Evolutionary conservation across 2,329 filamentous ascomycete species (phyloP).

Genomic region (Curvularia spicifera): DNA sequence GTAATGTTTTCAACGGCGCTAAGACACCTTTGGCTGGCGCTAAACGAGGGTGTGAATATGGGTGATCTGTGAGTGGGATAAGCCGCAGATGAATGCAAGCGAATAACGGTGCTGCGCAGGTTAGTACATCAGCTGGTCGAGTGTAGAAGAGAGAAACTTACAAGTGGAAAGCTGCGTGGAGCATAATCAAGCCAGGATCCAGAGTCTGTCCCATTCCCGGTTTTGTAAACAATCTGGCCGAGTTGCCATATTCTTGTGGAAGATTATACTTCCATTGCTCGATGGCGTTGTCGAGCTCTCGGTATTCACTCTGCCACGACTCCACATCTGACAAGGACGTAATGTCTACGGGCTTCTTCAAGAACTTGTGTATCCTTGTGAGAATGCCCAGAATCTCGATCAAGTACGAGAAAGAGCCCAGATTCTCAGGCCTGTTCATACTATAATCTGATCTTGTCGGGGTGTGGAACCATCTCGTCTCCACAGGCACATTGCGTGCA

Average conservation of each 20-base stretch:
- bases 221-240: conserved; percentile 72
- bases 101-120: conserved; percentile 71
- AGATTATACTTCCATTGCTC: conserved; percentile 84
- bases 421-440: conserved; percentile 75
- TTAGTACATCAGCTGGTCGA: conserved; percentile 25
- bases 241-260: conserved; percentile 83
- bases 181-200: conserved; percentile 86
- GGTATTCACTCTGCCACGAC: conserved; percentile 86
- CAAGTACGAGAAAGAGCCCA: conserved; percentile 88
- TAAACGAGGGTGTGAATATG: conserved; percentile 88
- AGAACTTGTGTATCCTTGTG: conserved; percentile 84
- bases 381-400: conserved; percentile 88
- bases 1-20: conserved; percentile 75
- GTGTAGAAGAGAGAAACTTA: conserved; percentile 50
- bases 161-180: conserved; percentile 90
- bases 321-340: conserved; percentile 83
- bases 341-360: conserved; percentile 90
- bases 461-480: conserved; percentile 78
- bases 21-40: conserved; percentile 81
- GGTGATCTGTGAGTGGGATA: conserved; percentile 88
- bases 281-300: conserved; percentile 80
- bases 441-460: conserved; percentile 63
- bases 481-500: conserved; percentile 80
- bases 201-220: conserved; percentile 70
- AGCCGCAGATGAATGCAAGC: conserved; percentile 88